A percentile compares a stretch with the other conserved stretches of the same genome.
Conservation (phyloP, 75 land plant species). For the Cunninghamia lanceolata region DNA sequence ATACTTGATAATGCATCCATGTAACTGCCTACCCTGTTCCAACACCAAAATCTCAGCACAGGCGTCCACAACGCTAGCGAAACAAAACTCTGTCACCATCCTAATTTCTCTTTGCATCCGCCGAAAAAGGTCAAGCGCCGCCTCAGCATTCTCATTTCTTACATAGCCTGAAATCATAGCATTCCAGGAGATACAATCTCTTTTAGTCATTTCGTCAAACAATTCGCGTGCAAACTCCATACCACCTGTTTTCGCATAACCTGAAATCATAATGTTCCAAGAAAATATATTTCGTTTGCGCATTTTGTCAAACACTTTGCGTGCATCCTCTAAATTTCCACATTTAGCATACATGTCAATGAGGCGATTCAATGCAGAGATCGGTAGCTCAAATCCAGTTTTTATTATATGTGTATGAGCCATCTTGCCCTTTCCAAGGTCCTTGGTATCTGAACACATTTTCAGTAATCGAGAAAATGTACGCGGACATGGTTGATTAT, state of each 20-base stretch:
- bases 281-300: slow-evolving; percentile 44
- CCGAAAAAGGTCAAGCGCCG: slow-evolving; percentile 35
- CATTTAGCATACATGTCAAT: slow-evolving; percentile 38
- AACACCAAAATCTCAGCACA: slow-evolving; percentile 43
- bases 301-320: slow-evolving; percentile 29
- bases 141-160: slow-evolving; percentile 33
- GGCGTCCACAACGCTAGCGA: slow-evolving; percentile 48
- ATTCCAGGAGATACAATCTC: slow-evolving; percentile 62
- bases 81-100: slow-evolving; percentile 34
- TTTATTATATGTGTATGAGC: slow-evolving; percentile 36
- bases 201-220: slow-evolving; percentile 56
- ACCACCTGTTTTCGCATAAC: slow-evolving; percentile 28
- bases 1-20: slow-evolving; percentile 28
- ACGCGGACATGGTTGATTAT: slow-evolving; percentile 16
- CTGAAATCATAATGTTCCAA: slow-evolving; percentile 53
- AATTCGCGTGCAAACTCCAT: slow-evolving; percentile 35
- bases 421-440: slow-evolving; percentile 20
- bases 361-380: slow-evolving; percentile 47
- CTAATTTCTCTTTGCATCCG: slow-evolving; percentile 33
- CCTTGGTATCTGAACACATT: slow-evolving; percentile 15
- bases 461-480: slow-evolving; percentile 45
- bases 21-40: slow-evolving; percentile 38
- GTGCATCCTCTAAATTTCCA: slow-evolving; percentile 20
- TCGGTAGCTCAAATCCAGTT: slow-evolving; percentile 33
- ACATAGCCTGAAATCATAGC: slow-evolving; percentile 48